These are phyloP conservation scores for Rhododendron simsii DNA, from an alignment of 148 eudicot genomes.

Conservation along the genomic window DNA sequence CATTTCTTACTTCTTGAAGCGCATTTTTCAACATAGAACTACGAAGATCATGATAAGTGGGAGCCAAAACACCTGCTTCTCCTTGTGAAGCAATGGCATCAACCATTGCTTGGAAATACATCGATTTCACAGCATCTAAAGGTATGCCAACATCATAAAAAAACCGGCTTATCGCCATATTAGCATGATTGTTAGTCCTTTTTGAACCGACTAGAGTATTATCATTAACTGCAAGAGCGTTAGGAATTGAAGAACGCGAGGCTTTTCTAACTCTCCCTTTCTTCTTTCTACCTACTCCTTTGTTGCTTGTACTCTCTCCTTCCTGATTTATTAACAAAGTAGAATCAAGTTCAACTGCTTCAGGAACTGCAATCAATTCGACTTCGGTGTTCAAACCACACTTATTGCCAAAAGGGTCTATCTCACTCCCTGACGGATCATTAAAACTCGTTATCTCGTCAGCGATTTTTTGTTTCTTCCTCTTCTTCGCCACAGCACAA, in stretches of 20 bases:
- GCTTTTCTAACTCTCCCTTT: constrained; percentile 58
- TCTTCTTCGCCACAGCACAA: constrained; percentile 58
- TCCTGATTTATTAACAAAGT: constrained; percentile 31
- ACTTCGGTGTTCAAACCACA: constrained; percentile 44
- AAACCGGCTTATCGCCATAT: constrained; percentile 73
- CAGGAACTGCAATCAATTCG: constrained; percentile 40
- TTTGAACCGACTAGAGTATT: constrained; percentile 20
- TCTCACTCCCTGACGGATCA: constrained; percentile 24
- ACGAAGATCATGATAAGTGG: constrained; percentile 76
- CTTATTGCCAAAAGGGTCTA: constrained; percentile 32
- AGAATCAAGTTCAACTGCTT: constrained; percentile 38
- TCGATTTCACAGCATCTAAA: constrained; percentile 67
- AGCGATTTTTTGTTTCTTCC: constrained; percentile 61
- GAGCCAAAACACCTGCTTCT: constrained; percentile 49
- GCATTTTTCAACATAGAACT: constrained; percentile 67
- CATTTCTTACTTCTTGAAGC: constrained; percentile 66
- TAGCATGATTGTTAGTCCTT: constrained; percentile 40
- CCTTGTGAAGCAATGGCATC: constrained; percentile 86
- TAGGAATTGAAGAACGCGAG: constrained; percentile 16
- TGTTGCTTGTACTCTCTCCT: constrained; percentile 31
- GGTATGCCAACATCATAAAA: constrained; percentile 78
- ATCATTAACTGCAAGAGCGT: constrained; percentile 16
- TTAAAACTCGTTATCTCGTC: constrained; percentile 39
- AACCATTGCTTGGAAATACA: constrained; percentile 84
- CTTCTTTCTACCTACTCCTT: constrained; percentile 44